Conservation (phyloP, 2,329 filamentous ascomycete species). For the Epichloe gansuensis region DNA sequence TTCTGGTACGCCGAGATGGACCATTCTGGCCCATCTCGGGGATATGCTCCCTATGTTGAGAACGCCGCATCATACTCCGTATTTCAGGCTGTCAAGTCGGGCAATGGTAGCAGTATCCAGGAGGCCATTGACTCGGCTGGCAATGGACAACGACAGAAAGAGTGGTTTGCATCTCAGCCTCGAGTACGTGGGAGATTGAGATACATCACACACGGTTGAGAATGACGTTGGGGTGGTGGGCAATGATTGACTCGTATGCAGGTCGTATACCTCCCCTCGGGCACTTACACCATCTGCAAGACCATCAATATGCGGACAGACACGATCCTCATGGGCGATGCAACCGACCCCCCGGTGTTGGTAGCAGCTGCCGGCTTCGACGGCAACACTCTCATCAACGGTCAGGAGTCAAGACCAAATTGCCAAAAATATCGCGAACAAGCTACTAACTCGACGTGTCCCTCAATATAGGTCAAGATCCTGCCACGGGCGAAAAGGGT, state of each 20-base stretch:
- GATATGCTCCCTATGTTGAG: constrained; percentile 28
- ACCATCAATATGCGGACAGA: constrained; percentile 31
- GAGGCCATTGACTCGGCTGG: constrained; percentile 25
- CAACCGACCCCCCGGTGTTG: constrained; percentile 29
- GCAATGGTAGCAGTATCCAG: constrained; percentile 25
- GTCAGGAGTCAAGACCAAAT: constrained; percentile 7
- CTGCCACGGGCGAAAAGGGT: constrained; percentile 17
- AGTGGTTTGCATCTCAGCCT: constrained; percentile 30
- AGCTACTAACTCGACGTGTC: not conserved
- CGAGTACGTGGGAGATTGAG: constrained; percentile 15
- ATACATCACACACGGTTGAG: not conserved
- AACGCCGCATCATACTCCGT: constrained; percentile 24
- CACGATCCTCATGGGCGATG: constrained; percentile 33
- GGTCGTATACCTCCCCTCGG: constrained; percentile 30
- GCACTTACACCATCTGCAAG: constrained; percentile 25
- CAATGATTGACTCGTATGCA: not conserved
- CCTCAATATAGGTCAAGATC: constrained; percentile 16
- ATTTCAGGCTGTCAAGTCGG: constrained; percentile 24
- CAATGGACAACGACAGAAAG: constrained; percentile 18
- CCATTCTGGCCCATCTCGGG: constrained; percentile 23
- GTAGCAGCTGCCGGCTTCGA: constrained; percentile 26
- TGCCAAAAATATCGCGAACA: not conserved
- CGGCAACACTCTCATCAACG: constrained; percentile 21
- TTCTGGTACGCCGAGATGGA: constrained; percentile 33
- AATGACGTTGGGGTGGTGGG: no score